Percentiles rank a stretch among this genome's conserved stretches.
Evolutionary conservation across 495 filamentous ascomycete species (phyloP).

Genomic region (Ascodesmis nigricans): DNA sequence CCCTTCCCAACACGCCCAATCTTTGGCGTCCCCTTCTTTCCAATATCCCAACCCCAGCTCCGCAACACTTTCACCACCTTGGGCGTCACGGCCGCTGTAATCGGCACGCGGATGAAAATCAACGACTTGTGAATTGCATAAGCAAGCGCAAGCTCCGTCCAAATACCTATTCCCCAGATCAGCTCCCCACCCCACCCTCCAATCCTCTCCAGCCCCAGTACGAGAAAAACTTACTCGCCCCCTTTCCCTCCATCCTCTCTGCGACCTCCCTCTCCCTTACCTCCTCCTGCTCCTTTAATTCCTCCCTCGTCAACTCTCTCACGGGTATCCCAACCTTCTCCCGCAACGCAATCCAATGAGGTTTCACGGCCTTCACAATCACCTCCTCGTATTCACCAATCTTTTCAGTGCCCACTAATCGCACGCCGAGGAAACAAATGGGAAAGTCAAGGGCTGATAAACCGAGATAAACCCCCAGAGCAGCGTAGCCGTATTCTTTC

Average conservation of each 20-base stretch:
- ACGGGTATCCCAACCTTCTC: conserved; percentile 9
- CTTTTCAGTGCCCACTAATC: conserved; percentile 56
- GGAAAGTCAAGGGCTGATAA: conserved; percentile 81
- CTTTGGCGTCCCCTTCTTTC: conserved; percentile 35
- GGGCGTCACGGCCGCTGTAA: conserved; percentile 73
- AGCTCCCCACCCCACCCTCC: conserved; percentile 3
- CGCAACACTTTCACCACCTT: conserved; percentile 74
- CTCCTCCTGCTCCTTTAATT: conserved; percentile 22
- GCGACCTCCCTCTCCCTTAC: conserved; percentile 30
- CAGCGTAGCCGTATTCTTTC: conserved; percentile 84
- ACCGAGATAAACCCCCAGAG: conserved; percentile 68
- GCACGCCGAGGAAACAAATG: conserved; percentile 77
- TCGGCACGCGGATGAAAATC: conserved; percentile 78
- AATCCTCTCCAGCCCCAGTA: conserved; percentile 20
- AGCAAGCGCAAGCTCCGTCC: conserved; percentile 80
- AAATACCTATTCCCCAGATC: conserved; percentile 31
- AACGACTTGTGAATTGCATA: conserved; percentile 98
- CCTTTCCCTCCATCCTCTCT: conserved; percentile 25
- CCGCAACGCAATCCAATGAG: conserved; percentile 7
- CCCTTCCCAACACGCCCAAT: conserved; percentile 2
- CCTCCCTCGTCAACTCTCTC: conserved; percentile 20
- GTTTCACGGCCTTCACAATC: conserved; percentile 16
- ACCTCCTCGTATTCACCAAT: conserved; percentile 39
- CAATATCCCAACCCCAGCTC: conserved; percentile 63
- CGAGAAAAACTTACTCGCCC: conserved; percentile 30